Evolutionary conservation across 306 rosid species (phyloP).

Genomic region (Cicer bijugum): DNA sequence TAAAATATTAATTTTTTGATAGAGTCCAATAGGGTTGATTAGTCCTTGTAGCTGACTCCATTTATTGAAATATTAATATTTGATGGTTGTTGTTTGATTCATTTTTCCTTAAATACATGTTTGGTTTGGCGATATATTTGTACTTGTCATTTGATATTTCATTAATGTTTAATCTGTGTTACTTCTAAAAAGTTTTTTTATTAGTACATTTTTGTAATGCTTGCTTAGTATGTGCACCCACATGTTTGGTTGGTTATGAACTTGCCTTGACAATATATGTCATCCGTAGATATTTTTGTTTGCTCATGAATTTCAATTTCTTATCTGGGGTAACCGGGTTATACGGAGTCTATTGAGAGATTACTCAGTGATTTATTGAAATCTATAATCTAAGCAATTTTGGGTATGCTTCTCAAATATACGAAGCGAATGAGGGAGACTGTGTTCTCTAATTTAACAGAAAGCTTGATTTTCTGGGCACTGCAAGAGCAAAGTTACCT

Average conservation of each 20-base stretch:
- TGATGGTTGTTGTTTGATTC: too few species aligned
- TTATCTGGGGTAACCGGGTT: not conserved
- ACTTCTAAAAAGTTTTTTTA: not conserved
- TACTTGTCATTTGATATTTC: too few species aligned
- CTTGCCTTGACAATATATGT: constrained; percentile 1
- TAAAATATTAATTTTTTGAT: too few species aligned
- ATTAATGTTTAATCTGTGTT: not conserved
- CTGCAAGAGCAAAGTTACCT: constrained; percentile 8
- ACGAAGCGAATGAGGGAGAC: not conserved
- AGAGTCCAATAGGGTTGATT: too few species aligned
- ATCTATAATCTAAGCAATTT: constrained; percentile 28
- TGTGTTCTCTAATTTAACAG: not conserved
- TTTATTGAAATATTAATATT: too few species aligned
- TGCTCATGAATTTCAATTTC: not conserved
- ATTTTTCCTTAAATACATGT: too few species aligned
- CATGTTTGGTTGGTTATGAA: constrained; percentile 10
- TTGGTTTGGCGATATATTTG: too few species aligned
- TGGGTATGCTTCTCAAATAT: constrained; percentile 21
- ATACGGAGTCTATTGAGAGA: not conserved
- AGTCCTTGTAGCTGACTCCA: too few species aligned
- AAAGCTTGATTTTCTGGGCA: constrained; percentile 27
- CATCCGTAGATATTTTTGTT: not conserved
- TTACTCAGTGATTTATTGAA: not conserved
- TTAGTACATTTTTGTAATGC: not conserved
- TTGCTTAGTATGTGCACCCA: constrained; percentile 1